phyloP scores from a whole-genome alignment of 805 yeast species.

The Saturnispora serradocipensis region DNA sequence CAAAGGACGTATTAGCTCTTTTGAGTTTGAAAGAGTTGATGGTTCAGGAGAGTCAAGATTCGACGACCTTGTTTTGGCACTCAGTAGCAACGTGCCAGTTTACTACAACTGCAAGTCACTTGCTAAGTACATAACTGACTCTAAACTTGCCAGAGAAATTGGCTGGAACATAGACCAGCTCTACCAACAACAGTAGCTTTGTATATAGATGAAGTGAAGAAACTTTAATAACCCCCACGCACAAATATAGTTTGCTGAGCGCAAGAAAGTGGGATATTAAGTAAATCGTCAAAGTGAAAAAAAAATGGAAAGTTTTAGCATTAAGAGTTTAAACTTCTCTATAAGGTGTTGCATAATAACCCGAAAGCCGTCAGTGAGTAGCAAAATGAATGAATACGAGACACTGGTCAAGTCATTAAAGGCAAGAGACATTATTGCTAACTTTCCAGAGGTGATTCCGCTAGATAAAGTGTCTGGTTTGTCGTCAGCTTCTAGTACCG shows the following conservation, averaged over 20 bases:
- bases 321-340: neutral
- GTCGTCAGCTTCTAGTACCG: slow-evolving; percentile 31
- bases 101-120: slow-evolving; percentile 18
- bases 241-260: neutral
- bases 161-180: slow-evolving; percentile 25
- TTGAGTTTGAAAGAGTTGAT: slow-evolving; percentile 9
- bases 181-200: slow-evolving; percentile 11
- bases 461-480: slow-evolving; percentile 52
- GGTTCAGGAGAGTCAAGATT: slow-evolving; percentile 12
- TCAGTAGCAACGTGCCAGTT: slow-evolving; percentile 9
- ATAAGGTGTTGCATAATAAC: neutral
- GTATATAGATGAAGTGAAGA: neutral
- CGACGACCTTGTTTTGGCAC: slow-evolving; percentile 6
- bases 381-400: slow-evolving; percentile 29
- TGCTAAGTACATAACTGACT: slow-evolving; percentile 10
- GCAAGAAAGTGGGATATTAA: neutral
- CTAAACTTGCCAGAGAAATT: slow-evolving; percentile 12
- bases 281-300: neutral
- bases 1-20: slow-evolving; percentile 31
- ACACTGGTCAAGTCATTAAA: slow-evolving; percentile 45
- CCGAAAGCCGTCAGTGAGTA: neutral
- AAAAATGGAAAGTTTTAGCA: neutral
- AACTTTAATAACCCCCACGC: neutral
- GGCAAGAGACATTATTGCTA: slow-evolving; percentile 39
- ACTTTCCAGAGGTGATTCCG: slow-evolving; percentile 65